These are phyloP conservation scores for Ananas comosus DNA, from an alignment of 176 grass and related monocot genomes.

Conservation along the genomic window DNA sequence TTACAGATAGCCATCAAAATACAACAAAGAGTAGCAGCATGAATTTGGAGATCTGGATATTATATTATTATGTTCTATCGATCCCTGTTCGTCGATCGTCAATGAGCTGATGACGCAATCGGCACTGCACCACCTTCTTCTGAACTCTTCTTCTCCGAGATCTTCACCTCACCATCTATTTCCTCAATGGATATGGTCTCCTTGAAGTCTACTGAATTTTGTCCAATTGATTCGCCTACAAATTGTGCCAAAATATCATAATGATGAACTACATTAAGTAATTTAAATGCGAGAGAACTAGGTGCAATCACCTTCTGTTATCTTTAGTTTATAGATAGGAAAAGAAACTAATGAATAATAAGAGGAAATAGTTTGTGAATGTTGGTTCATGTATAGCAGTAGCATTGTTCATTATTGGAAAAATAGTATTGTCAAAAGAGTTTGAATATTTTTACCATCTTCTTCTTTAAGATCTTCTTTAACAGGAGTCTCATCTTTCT, in stretches of 20 bases:
- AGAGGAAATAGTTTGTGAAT: background rate
- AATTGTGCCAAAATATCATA: background rate
- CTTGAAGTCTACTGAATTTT: conserved; percentile 22
- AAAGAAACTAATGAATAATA: too few relatives aligned
- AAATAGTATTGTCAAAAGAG: background rate
- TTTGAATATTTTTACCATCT: conserved; percentile 10
- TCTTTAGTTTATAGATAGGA: too few relatives aligned
- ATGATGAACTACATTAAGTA: conserved; percentile 17
- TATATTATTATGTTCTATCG: background rate
- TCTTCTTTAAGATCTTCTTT: conserved; percentile 12
- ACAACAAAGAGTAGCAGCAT: background rate
- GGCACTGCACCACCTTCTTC: background rate
- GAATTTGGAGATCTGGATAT: background rate
- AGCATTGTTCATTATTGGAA: background rate
- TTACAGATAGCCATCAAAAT: background rate
- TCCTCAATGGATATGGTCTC: conserved; percentile 11
- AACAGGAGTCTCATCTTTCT: background rate
- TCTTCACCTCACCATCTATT: conserved; percentile 1
- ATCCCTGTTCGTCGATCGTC: background rate
- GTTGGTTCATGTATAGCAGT: background rate
- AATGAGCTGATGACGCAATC: background rate
- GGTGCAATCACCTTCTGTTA: conserved; percentile 7
- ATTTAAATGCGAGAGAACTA: conserved; percentile 7
- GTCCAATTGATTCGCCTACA: conserved; percentile 33
- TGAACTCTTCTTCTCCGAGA: conserved; percentile 13